Evolutionary conservation across 305 asterid species (phyloP).

Genomic region (Solanum hybrid): DNA sequence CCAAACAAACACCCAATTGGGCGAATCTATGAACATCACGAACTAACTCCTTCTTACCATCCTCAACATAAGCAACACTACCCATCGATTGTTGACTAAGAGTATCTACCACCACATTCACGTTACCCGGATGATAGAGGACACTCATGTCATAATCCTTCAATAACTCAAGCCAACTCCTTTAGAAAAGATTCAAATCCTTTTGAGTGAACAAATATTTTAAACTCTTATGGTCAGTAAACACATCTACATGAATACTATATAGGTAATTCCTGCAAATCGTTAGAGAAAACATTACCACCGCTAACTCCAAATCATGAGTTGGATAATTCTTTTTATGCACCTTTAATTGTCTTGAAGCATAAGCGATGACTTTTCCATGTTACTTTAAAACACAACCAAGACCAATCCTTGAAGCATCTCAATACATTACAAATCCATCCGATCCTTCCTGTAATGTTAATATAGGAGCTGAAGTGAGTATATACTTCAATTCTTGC

Average conservation of each 20-base stretch:
- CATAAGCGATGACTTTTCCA: background rate
- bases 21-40: background rate
- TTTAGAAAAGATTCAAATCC: background rate
- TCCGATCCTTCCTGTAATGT: background rate
- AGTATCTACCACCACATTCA: background rate
- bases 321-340: no score
- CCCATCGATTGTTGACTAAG: background rate
- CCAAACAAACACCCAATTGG: background rate
- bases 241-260: background rate
- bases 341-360: background rate
- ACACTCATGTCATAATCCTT: background rate
- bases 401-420: background rate
- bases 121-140: background rate
- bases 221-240: background rate
- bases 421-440: background rate
- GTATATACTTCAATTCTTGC: background rate
- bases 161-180: background rate
- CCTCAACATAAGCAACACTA: background rate
- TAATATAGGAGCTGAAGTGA: background rate
- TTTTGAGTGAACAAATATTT: background rate
- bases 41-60: background rate
- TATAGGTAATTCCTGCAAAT: background rate
- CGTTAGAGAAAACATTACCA: background rate
- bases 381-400: background rate
- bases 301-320: background rate